Percentiles rank a stretch among this genome's conserved stretches.
phyloP scores from a whole-genome alignment of 2,329 filamentous ascomycete species.

The Colletotrichum tropicicola region DNA sequence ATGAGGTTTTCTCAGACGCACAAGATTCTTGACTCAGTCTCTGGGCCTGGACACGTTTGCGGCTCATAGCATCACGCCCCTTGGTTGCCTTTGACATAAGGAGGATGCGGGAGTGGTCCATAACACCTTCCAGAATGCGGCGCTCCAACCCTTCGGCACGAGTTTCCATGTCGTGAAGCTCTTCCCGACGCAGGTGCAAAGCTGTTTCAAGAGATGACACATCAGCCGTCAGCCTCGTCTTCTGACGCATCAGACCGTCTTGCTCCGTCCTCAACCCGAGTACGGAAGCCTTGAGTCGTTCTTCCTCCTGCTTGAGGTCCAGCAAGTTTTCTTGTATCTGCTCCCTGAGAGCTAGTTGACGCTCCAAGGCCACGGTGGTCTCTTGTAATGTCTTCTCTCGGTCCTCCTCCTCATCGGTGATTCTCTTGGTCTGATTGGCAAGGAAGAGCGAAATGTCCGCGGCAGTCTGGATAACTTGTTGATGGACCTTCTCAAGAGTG shows the following conservation, averaged over 20 bases:
- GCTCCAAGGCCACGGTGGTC: constrained; percentile 82
- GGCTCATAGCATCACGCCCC: constrained; percentile 64
- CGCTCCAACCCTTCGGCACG: constrained; percentile 91
- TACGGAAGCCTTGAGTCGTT: constrained; percentile 63
- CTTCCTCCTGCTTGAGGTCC: constrained; percentile 60
- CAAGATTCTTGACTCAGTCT: constrained; percentile 43
- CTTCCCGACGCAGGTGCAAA: constrained; percentile 86
- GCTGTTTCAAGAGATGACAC: constrained; percentile 93
- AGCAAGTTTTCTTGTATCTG: constrained; percentile 66
- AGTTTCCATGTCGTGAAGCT: constrained; percentile 88
- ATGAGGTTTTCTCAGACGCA: constrained; percentile 31
- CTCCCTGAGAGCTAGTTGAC: constrained; percentile 72
- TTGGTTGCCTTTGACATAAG: constrained; percentile 75
- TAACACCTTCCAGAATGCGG: constrained; percentile 92
- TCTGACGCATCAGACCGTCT: constrained; percentile 80
- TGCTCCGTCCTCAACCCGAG: constrained; percentile 71
- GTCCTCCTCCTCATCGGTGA: constrained; percentile 80
- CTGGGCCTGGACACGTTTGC: constrained; percentile 61
- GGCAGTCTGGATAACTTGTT: constrained; percentile 85
- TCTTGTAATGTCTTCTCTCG: constrained; percentile 84
- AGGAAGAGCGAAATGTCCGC: constrained; percentile 87
- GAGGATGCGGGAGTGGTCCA: constrained; percentile 94
- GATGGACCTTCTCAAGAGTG: constrained; percentile 87
- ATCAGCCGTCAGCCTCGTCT: constrained; percentile 82
- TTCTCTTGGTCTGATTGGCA: constrained; percentile 76